phyloP scores from a whole-genome alignment of 2,329 filamentous ascomycete species.

The Pyricularia sp. region DNA sequence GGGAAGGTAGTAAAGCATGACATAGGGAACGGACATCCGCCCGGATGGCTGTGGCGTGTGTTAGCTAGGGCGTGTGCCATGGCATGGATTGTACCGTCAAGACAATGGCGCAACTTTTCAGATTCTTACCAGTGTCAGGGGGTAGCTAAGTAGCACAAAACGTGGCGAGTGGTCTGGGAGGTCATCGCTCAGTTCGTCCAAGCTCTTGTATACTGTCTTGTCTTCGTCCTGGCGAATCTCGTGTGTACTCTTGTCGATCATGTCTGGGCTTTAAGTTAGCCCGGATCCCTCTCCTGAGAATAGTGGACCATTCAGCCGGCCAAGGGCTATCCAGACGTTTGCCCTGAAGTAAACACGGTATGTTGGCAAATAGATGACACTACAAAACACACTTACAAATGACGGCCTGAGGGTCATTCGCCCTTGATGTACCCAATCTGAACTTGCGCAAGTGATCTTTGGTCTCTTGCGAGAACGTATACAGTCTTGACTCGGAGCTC shows the following conservation, averaged over 20 bases:
- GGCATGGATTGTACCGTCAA: neutral
- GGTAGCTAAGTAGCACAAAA: slow-evolving; percentile 83
- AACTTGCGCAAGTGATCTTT: slow-evolving; percentile 89
- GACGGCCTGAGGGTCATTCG: slow-evolving; percentile 75
- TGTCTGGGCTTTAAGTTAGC: slow-evolving; percentile 24
- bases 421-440: slow-evolving; percentile 75
- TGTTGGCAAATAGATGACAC: neutral
- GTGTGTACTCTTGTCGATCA: slow-evolving; percentile 80
- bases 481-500: slow-evolving; percentile 76
- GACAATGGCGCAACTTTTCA: neutral
- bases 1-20: slow-evolving; percentile 88
- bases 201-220: slow-evolving; percentile 61
- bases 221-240: slow-evolving; percentile 80
- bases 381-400: slow-evolving; percentile 61
- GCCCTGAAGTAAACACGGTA: neutral
- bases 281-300: neutral
- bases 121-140: slow-evolving; percentile 60
- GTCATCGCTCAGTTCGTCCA: slow-evolving; percentile 74
- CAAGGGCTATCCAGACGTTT: neutral
- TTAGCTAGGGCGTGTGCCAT: neutral
- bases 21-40: slow-evolving; percentile 78
- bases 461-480: slow-evolving; percentile 84
- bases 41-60: slow-evolving; percentile 51
- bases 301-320: neutral
- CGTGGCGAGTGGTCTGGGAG: slow-evolving; percentile 85